phyloP scores from a whole-genome alignment of 2,329 filamentous ascomycete species.

The Macrophomina pseudophaseolina region DNA sequence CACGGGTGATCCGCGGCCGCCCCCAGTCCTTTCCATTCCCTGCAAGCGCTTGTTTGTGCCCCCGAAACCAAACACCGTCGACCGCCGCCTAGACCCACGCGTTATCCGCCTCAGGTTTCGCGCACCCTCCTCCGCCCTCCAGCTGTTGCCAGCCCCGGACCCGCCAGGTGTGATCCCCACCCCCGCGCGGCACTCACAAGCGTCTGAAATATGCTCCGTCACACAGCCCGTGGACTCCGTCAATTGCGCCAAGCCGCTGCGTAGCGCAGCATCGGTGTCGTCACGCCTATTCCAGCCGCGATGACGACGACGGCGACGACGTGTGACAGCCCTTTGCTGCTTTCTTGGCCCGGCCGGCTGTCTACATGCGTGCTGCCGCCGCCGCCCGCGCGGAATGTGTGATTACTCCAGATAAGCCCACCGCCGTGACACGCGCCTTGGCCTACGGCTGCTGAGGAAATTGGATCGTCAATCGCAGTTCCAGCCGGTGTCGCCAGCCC shows the following conservation, averaged over 20 bases:
- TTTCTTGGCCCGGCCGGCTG: constrained; percentile 4
- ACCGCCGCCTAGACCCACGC: not conserved
- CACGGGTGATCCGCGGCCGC: constrained; percentile 22
- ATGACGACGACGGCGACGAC: not conserved
- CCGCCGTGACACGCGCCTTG: constrained; percentile 13
- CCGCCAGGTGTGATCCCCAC: constrained; percentile 1
- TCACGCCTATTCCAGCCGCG: not conserved
- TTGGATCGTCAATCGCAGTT: not conserved
- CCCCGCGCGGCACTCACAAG: not conserved
- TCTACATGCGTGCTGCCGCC: not conserved
- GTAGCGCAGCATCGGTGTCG: not conserved
- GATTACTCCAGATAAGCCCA: not conserved
- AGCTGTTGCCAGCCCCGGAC: not conserved
- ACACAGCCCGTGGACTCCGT: not conserved
- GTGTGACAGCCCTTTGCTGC: constrained; percentile 18
- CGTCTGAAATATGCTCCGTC: not conserved
- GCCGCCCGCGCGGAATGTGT: constrained; percentile 9
- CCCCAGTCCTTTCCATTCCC: not conserved
- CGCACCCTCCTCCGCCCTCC: not conserved
- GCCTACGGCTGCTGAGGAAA: not conserved
- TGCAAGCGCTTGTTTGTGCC: constrained; percentile 8
- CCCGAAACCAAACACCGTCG: constrained; percentile 18
- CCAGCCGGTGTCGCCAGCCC: not conserved
- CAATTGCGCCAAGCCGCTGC: not conserved
- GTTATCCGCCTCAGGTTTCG: not conserved